Evolutionary conservation across 2,329 filamentous ascomycete genomes (phyloP), one percentile per base, ranked within the genome.

Genomic region (Aspergillus ochraceus): DNA sequence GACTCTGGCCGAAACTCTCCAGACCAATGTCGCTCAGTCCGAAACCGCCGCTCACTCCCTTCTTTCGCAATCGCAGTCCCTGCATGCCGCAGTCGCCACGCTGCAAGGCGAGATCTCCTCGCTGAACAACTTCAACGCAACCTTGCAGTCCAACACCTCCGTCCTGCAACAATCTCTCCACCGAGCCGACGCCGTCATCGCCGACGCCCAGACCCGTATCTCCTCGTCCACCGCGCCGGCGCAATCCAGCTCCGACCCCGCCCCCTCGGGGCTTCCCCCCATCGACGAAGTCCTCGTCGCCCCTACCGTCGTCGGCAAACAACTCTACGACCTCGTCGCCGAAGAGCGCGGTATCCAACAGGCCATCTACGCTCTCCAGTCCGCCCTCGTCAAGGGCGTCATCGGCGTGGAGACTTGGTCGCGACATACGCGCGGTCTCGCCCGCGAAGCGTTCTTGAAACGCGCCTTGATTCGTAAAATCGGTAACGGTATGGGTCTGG

Each of bases 241-340:
- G 14, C 59, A 68, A 57, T 50, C 59, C 59, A 60, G 39, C 65
- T 12, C 20, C 54, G 83, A 84, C 46, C 65, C 62, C 66, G 64
- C 54, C 46, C 17, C 64, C 57, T 62, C 67, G 2, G 78, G 77
- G 11, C 84, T 88, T 1, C 92, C 93, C 0, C 86, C 88, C 52
- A 89, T 98, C 52, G 95, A 99, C 73, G 92, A 96, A 61, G 84
- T 98, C 36, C 82, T 99, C 2, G 91, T 97, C n/a, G 92, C 93
- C 3, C 92, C 94, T 0, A 97, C 92, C 0, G 89, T 97, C 1
- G 95, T 97, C 4, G 91, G 90, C 0, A 93, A 94, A 65, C 95
- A 99, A 80, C 80, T 99, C 22, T 99, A 98, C 76, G 88, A 88
- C 52, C 81, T 96, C 2, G 91, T 93, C 29, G 92, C 92, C 1